Conservation (phyloP, 352 stramenopile species). For the Phytophthora litchii region DNA sequence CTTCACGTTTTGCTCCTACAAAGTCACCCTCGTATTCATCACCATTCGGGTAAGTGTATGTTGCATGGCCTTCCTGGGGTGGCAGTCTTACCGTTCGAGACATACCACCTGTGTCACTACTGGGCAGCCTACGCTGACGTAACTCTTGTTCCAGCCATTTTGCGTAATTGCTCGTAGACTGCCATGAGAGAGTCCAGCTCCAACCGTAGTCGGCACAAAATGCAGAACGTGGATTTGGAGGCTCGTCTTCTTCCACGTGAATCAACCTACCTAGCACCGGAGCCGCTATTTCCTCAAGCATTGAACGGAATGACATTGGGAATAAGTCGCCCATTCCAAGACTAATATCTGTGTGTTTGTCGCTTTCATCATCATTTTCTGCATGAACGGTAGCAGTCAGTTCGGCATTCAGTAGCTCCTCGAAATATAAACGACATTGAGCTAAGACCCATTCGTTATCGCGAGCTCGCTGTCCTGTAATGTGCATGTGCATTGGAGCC, state of each 20-base stretch:
- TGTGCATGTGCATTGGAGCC: slow-evolving; percentile 26
- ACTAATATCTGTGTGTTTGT: background rate
- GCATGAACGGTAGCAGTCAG: slow-evolving; percentile 30
- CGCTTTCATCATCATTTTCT: slow-evolving; percentile 13
- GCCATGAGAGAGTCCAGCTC: slow-evolving; percentile 67
- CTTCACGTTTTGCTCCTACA: slow-evolving; percentile 65
- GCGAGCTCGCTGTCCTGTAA: slow-evolving; percentile 25
- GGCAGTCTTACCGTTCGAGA: slow-evolving; percentile 35
- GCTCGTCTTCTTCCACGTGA: slow-evolving; percentile 28
- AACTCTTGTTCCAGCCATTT: slow-evolving; percentile 45
- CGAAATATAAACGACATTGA: slow-evolving; percentile 71
- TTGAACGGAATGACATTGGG: slow-evolving; percentile 48
- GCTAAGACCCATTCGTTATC: slow-evolving; percentile 67
- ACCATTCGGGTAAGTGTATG: slow-evolving; percentile 70
- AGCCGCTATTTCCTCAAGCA: slow-evolving; percentile 58
- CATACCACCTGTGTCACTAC: slow-evolving; percentile 20
- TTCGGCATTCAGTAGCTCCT: slow-evolving; percentile 55
- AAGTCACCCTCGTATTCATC: slow-evolving; percentile 86
- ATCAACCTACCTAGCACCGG: slow-evolving; percentile 45
- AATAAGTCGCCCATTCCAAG: slow-evolving; percentile 36
- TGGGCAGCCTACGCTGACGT: slow-evolving; percentile 14
- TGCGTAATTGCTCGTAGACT: slow-evolving; percentile 66
- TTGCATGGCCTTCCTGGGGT: slow-evolving; percentile 49
- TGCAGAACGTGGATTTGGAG: slow-evolving; percentile 21
- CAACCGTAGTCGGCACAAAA: slow-evolving; percentile 69